phyloP scores from a whole-genome alignment of 1,284 basidiomycete species.

The Microbotryum saponariae region DNA sequence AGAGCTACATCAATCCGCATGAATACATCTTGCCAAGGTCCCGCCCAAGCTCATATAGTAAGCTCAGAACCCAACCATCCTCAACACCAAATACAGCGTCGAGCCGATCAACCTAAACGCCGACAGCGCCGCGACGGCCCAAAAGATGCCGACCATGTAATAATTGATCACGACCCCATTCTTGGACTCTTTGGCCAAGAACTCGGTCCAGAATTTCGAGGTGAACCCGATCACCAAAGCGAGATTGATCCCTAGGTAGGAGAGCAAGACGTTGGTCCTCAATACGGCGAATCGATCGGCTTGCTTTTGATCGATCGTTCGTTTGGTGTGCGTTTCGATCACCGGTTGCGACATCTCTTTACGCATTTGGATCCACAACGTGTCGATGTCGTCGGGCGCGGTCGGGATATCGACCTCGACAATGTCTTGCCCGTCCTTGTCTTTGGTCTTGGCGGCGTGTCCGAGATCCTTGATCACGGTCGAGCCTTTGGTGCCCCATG shows the following conservation, averaged over 20 bases:
- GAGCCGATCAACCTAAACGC: slow-evolving; percentile 28
- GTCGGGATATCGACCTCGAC: slow-evolving; percentile 77
- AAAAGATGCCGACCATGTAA: slow-evolving; percentile 21
- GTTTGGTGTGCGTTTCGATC: too few relatives aligned
- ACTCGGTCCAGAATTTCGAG: slow-evolving; percentile 57
- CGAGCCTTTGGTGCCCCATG: slow-evolving; percentile 77
- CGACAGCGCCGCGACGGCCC: slow-evolving; percentile 21
- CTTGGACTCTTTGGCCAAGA: slow-evolving; percentile 17
- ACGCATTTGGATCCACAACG: slow-evolving; percentile 70
- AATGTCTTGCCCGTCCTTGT: slow-evolving; percentile 71
- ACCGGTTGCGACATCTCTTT: background rate
- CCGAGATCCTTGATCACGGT: slow-evolving; percentile 73
- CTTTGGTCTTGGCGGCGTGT: slow-evolving; percentile 76
- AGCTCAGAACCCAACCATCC: slow-evolving; percentile 2
- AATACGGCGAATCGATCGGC: background rate
- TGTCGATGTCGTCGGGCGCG: slow-evolving; percentile 58
- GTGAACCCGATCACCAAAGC: slow-evolving; percentile 75
- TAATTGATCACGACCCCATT: slow-evolving; percentile 3
- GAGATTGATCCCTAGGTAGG: slow-evolving; percentile 81
- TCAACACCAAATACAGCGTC: background rate
- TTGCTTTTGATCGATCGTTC: too few relatives aligned
- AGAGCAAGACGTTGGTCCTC: slow-evolving; percentile 67
- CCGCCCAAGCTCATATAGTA: background rate
- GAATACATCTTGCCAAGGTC: too few relatives aligned
- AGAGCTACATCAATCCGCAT: too few relatives aligned